A percentile compares a stretch with the other conserved stretches of the same genome.
phyloP scores from a whole-genome alignment of 768 basidiomycete genomes.

The Lenzites betulinus region DNA sequence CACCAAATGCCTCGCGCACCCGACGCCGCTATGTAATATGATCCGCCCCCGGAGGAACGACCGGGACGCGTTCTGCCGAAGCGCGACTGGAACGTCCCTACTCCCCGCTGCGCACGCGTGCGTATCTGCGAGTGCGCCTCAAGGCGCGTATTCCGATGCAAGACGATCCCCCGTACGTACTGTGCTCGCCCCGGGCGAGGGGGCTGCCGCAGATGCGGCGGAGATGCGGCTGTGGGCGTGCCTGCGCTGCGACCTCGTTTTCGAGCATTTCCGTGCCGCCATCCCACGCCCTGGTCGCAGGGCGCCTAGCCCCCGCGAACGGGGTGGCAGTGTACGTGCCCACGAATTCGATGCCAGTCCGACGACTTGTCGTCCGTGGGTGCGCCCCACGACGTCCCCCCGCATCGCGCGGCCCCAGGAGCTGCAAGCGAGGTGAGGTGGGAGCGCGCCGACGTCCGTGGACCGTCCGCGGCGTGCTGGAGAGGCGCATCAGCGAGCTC shows the following conservation, averaged over 20 bases:
- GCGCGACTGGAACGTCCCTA: background rate
- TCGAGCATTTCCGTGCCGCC: background rate
- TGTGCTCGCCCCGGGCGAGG: no score
- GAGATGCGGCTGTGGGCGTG: background rate
- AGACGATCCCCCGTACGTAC: no score
- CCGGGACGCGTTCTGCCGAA: conserved; percentile 4
- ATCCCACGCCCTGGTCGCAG: background rate
- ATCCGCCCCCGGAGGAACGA: conserved; percentile 2
- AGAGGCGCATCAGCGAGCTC: no score
- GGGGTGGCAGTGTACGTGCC: background rate
- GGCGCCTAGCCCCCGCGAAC: background rate
- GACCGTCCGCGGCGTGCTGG: no score
- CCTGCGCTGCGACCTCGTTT: background rate
- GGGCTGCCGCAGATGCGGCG: background rate
- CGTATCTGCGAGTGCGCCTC: background rate
- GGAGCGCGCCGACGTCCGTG: no score
- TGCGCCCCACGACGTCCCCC: no score
- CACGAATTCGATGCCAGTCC: no score
- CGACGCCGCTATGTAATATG: background rate
- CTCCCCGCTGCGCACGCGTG: background rate
- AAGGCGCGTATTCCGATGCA: no score
- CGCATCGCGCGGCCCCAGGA: no score
- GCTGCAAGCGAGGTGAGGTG: no score
- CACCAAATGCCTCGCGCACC: conserved; percentile 10
- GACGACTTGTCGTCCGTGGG: no score